Evolutionary conservation across 108 stramenopile genomes (phyloP), one percentile per base, ranked within the genome.

Genomic region (Discostella pseudostelligera): DNA sequence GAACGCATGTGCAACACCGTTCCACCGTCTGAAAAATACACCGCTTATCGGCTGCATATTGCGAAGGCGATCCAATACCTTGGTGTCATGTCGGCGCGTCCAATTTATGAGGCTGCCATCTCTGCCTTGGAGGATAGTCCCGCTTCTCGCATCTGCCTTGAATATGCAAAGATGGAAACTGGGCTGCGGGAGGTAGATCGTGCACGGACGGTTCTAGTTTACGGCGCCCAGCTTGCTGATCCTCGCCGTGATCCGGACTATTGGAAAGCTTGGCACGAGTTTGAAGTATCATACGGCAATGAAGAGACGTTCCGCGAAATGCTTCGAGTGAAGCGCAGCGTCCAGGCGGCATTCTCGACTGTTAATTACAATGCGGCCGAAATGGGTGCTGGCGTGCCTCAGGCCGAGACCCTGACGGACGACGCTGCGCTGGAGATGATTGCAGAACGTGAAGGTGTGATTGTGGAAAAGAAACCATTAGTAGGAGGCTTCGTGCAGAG

Each of bases 231-330:
- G 76, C 94, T 97, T 65, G 97, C 96, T 25, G 97, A 98, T 76
- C 97, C 97, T 0, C 67, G 92, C 22, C 68, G 83, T 20, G 79
- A 94, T 65, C 85, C 88, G 1, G 81, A 86, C 32, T 98, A 93
- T 66, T 99, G 97, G 97, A 80, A 78, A 36, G 64, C 75, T 7
- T 99, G 99, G 99, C 93, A 96, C 43, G 98, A 98, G 54, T 98
- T 99, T 80, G 98, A 99, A 72, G 93, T 97, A 51, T 71, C 81
- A 4, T 85, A 96, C 70, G 99, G 99, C 11, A 99, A 97, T 69
- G 96, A 97, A 70, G 97, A 98, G 57, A 98, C 99, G 17, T 99
- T 97, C 79, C 81, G 93, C 24, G 97, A 98, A 57, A 97, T 98
- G 97, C 78, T 97, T 0, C 80, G 96, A 1, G 83, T 97, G 59